Evolutionary conservation across 2,329 filamentous ascomycete genomes (phyloP).

Genomic region (Lecanosticta acicola): DNA sequence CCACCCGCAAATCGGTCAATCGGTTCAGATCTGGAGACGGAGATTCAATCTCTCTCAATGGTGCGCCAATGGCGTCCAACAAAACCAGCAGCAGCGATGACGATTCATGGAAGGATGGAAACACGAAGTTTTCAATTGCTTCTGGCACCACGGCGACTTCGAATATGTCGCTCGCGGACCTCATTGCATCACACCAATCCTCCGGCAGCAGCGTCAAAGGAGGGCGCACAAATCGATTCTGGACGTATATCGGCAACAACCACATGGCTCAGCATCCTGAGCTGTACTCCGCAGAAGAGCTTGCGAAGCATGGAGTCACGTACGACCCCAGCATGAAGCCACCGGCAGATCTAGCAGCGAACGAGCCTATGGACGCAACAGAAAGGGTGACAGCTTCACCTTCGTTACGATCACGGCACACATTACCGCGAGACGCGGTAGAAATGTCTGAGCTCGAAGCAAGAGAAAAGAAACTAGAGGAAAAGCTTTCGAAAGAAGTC

Average conservation of each 20-base stretch:
- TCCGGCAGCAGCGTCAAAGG: conserved; percentile 20
- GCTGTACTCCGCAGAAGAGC: conserved; percentile 28
- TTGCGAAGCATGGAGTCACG: conserved; percentile 24
- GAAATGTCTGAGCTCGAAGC: conserved; percentile 16
- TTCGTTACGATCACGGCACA: conserved; percentile 15
- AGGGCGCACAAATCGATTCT: conserved; percentile 31
- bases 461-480: conserved; percentile 3
- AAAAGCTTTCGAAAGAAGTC: conserved; percentile 8
- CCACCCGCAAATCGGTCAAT: conserved; percentile 11
- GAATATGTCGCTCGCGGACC: conserved; percentile 29
- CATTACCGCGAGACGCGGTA: conserved; percentile 7
- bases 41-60: conserved; percentile 26
- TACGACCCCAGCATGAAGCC: conserved; percentile 3
- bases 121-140: conserved; percentile 15
- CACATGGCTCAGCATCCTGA: conserved; percentile 33
- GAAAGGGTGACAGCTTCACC: conserved; percentile 8
- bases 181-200: conserved; percentile 27
- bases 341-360: conserved; percentile 8
- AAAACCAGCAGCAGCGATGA: conserved; percentile 13
- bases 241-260: conserved; percentile 33
- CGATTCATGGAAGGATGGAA: conserved; percentile 22
- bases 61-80: conserved; percentile 5
- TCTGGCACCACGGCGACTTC: conserved; percentile 1
- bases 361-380: conserved; percentile 7
- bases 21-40: conserved; percentile 14